Evolutionary conservation across 2,329 filamentous ascomycete genomes (phyloP).

Genomic region (Xylaria sp.): DNA sequence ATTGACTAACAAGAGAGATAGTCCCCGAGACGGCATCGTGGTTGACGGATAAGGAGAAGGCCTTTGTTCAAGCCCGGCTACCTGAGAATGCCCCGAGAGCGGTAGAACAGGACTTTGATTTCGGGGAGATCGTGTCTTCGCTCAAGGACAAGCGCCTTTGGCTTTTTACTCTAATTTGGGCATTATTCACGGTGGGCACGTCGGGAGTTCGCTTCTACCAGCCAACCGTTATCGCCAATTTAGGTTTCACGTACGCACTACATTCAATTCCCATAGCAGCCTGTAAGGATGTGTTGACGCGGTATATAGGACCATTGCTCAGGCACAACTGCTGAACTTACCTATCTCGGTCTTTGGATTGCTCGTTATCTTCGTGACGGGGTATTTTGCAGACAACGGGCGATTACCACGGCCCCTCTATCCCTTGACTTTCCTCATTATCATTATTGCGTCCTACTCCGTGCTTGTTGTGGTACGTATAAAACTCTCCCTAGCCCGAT

Average conservation of each 20-base stretch:
- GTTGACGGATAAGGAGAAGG: constrained; percentile 53
- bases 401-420: constrained; percentile 56
- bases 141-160: constrained; percentile 55
- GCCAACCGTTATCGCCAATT: constrained; percentile 53
- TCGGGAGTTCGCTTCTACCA: constrained; percentile 56
- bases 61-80: constrained; percentile 55
- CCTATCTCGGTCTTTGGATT: constrained; percentile 56
- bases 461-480: constrained; percentile 51
- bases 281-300: not conserved
- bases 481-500: not conserved
- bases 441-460: constrained; percentile 57
- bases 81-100: constrained; percentile 55
- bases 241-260: constrained; percentile 53
- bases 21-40: constrained; percentile 47
- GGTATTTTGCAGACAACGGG: constrained; percentile 55
- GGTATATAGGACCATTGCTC: constrained; percentile 53
- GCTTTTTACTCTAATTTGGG: constrained; percentile 59
- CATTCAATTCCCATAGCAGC: not conserved
- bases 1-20: constrained; percentile 24
- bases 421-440: constrained; percentile 54
- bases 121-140: constrained; percentile 51
- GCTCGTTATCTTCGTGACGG: constrained; percentile 54
- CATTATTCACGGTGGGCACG: constrained; percentile 58
- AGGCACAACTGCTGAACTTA: constrained; percentile 60
- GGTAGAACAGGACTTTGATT: constrained; percentile 53